A percentile compares a stretch with the other conserved stretches of the same genome.
These are phyloP conservation scores for Scedosporium minutisporum DNA, from an alignment of 2,329 filamentous ascomycete genomes.

Conservation along the genomic window DNA sequence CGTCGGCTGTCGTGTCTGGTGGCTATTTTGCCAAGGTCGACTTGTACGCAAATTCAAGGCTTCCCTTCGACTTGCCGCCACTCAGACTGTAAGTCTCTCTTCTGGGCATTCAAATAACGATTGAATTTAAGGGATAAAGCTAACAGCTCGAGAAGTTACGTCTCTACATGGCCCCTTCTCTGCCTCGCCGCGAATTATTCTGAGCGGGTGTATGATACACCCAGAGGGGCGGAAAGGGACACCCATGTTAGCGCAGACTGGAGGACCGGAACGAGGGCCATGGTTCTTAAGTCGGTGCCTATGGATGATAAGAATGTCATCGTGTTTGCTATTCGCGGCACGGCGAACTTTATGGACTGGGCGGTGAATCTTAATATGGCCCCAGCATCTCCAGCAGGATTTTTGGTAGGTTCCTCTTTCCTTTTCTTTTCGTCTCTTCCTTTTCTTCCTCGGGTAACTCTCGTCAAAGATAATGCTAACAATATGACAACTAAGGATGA, in stretches of 20 bases:
- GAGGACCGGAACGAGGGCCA: slow-evolving; percentile 68
- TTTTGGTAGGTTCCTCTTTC: slow-evolving; percentile 34
- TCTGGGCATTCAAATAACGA: background rate
- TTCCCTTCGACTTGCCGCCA: slow-evolving; percentile 57
- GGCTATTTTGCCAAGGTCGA: slow-evolving; percentile 61
- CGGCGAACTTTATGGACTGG: slow-evolving; percentile 76
- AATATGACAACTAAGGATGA: slow-evolving; percentile 45
- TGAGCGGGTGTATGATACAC: slow-evolving; percentile 60
- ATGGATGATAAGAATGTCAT: slow-evolving; percentile 71
- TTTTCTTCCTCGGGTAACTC: background rate
- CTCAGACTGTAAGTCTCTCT: slow-evolving; percentile 49
- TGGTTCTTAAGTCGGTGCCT: slow-evolving; percentile 73
- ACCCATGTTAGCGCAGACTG: slow-evolving; percentile 64
- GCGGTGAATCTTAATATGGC: slow-evolving; percentile 67
- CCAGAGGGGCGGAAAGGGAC: slow-evolving; percentile 52
- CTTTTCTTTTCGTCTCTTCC: background rate
- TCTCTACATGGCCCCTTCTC: slow-evolving; percentile 66
- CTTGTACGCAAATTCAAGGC: slow-evolving; percentile 65
- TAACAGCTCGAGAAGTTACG: slow-evolving; percentile 41
- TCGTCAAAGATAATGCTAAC: background rate
- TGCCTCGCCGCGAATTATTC: slow-evolving; percentile 73
- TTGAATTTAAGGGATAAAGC: slow-evolving; percentile 1
- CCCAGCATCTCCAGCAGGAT: slow-evolving; percentile 55
- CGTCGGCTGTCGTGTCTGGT: background rate
- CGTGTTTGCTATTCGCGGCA: slow-evolving; percentile 76